Base-by-base conservation (phyloP, 2,329 filamentous ascomycete genomes). In the Botrytis galanthina region DNA sequence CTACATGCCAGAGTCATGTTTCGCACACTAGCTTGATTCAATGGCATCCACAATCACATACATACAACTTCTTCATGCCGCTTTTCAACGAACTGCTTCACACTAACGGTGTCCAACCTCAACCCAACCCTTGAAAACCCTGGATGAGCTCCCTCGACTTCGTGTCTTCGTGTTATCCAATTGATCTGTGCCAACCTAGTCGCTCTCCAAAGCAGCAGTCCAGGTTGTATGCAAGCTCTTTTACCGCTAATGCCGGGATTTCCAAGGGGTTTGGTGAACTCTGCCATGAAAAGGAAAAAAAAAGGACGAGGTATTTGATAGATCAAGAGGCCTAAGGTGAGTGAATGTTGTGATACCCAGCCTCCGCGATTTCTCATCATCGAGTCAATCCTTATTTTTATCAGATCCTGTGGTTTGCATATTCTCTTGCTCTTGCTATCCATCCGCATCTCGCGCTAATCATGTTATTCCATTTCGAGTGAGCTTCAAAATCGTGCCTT, bases 321-420 rank as follows among this genome's bases (percentile, higher is more conserved):
- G 70, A 67, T 22, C 35, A 68, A 67, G 37, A 72, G 57, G 39
- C 16, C 48, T 20, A 29, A 59, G 70, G 70, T 72, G 39, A 72
- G 60, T 72, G 70, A 72, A 59, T 68, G 71, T 39, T 72, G 71
- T 72, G 71, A 68, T 48, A 72, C 71, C 70, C 62, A 72, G 51
- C 71, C 71, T 72, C 71, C 71, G 59, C 26, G 29, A 68, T 68
- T 72, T 68, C 48, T 68, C 44, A 20, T 39, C 70, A 39, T 48
- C 70, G 39, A 51, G 26, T 59, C 39, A 59, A 57, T 72, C 42
- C 44, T 42, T 37, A 57, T 37, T 57, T 57, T 66, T 44, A 68
- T 72, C 62, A 60, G 64, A 64, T 72, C 46, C 32, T 64, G 70
- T 42, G 26, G 26, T 62, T 68, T 60, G 46, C 37, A 67, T 72